A percentile compares a stretch with the other conserved stretches of the same genome.
Evolutionary conservation across 2,329 filamentous ascomycete species (phyloP).

Genomic region (Clarireedia monteithiana): DNA sequence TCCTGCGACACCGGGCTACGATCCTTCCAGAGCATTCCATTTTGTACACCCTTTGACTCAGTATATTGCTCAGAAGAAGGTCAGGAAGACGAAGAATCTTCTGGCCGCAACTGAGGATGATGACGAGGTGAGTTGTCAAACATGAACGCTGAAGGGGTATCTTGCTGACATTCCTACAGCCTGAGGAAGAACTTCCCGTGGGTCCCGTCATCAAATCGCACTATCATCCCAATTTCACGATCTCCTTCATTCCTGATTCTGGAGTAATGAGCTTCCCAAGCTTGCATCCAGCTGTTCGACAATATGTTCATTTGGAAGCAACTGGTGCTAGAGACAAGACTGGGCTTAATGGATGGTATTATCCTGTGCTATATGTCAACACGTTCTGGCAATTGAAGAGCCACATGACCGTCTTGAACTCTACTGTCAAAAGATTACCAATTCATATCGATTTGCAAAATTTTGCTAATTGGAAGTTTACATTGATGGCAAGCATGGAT

Average conservation of each 20-base stretch:
- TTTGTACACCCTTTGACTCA: slow-evolving; percentile 82
- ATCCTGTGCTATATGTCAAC: slow-evolving; percentile 85
- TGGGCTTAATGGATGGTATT: slow-evolving; percentile 90
- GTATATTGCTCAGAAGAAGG: slow-evolving; percentile 86
- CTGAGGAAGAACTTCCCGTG: slow-evolving; percentile 40
- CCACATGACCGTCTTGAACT: slow-evolving; percentile 88
- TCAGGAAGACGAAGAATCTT: slow-evolving; percentile 78
- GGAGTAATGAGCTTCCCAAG: slow-evolving; percentile 60
- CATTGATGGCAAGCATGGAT: slow-evolving; percentile 75
- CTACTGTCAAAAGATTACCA: slow-evolving; percentile 74
- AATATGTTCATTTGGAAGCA: slow-evolving; percentile 71
- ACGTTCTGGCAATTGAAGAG: slow-evolving; percentile 93
- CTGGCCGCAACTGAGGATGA: slow-evolving; percentile 47
- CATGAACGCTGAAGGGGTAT: slow-evolving; percentile 16
- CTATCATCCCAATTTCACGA: slow-evolving; percentile 90
- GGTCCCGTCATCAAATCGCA: slow-evolving; percentile 73
- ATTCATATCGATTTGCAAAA: slow-evolving; percentile 80
- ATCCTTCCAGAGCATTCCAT: slow-evolving; percentile 69
- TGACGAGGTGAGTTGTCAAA: slow-evolving; percentile 36
- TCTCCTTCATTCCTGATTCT: slow-evolving; percentile 77
- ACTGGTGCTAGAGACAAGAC: slow-evolving; percentile 74
- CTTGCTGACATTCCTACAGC: slow-evolving; percentile 39
- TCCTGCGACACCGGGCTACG: slow-evolving; percentile 63
- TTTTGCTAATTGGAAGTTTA: slow-evolving; percentile 83
- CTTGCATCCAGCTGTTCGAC: slow-evolving; percentile 65